These are phyloP conservation scores for Malbranchea cinnamomea DNA, from an alignment of 2,329 filamentous ascomycete genomes.

Conservation along the genomic window DNA sequence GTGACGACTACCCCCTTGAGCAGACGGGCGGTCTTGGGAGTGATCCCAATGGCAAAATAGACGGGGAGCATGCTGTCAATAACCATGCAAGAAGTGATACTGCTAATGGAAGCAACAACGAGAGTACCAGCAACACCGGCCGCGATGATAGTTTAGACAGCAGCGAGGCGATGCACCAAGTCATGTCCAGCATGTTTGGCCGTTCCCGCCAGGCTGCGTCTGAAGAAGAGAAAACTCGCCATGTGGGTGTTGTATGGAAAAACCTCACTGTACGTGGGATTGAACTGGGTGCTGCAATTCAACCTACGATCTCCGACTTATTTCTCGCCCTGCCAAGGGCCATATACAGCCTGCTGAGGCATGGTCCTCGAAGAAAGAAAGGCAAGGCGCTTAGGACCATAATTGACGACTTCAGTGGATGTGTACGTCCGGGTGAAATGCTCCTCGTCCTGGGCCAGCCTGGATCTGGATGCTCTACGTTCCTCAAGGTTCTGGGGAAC, in stretches of 20 bases:
- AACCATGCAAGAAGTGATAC: too few relatives aligned
- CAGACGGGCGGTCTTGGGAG: too few relatives aligned
- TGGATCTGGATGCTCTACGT: conserved; percentile 53
- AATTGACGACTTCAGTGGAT: conserved; percentile 45
- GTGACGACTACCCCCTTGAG: too few relatives aligned
- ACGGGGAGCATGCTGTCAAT: too few relatives aligned
- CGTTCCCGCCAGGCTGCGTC: conserved; percentile 47
- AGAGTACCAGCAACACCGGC: too few relatives aligned
- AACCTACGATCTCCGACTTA: conserved; percentile 41
- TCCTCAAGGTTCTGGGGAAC: conserved; percentile 68
- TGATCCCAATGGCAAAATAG: too few relatives aligned
- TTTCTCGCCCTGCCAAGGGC: conserved; percentile 36
- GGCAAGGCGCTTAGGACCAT: conserved; percentile 47
- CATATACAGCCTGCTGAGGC: conserved; percentile 29
- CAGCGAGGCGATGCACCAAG: conserved; percentile 31
- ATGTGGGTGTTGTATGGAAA: conserved; percentile 56
- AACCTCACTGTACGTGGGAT: conserved; percentile 55
- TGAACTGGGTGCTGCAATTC: conserved; percentile 48
- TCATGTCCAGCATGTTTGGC: conserved; percentile 61
- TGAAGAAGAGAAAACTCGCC: conserved; percentile 54
- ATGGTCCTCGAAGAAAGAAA: conserved; percentile 19
- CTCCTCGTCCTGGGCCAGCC: conserved; percentile 22
- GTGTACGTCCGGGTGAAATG: conserved; percentile 26
- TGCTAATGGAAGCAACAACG: too few relatives aligned
- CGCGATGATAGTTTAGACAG: neutral